These are phyloP conservation scores for Boletellus sp. DNA, from an alignment of 1,284 basidiomycete genomes.

Conservation along the genomic window DNA sequence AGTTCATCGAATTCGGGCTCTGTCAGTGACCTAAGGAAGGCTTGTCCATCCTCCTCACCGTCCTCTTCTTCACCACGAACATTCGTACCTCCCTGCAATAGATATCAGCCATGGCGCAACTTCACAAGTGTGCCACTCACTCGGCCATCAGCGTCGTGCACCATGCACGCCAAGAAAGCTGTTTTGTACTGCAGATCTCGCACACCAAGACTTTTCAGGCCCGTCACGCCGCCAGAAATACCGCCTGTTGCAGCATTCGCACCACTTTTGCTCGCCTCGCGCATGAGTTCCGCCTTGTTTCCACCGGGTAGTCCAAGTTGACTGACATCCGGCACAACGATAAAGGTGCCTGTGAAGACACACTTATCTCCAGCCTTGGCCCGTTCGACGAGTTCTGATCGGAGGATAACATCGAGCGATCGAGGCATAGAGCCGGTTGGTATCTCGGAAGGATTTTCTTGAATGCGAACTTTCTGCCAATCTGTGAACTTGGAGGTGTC, in stretches of 20 bases:
- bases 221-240: conserved; percentile 86
- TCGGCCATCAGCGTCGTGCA: conserved; percentile 82
- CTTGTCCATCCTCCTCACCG: conserved; percentile 71
- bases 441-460: conserved; percentile 98
- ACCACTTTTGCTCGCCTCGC: conserved; percentile 74
- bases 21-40: conserved; percentile 86
- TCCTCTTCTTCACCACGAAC: conserved; percentile 84
- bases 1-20: conserved; percentile 95
- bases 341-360: conserved; percentile 96
- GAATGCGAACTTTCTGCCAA: conserved; percentile 99
- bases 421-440: conserved; percentile 99
- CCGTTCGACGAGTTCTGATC: conserved; percentile 92
- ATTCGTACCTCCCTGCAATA: conserved; percentile 68
- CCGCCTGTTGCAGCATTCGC: conserved; percentile 58
- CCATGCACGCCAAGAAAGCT: conserved; percentile 98
- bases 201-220: conserved; percentile 92
- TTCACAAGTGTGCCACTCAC: conserved; percentile 44
- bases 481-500: conserved; percentile 97
- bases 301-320: conserved; percentile 95
- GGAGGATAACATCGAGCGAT: conserved; percentile 91
- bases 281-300: conserved; percentile 86
- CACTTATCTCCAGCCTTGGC: conserved; percentile 99
- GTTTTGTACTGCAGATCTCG: conserved; percentile 97
- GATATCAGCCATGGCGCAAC: conserved; percentile 7
- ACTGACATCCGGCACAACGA: conserved; percentile 97